Evolutionary conservation across 805 yeast genomes (phyloP).

Genomic region (Barnettozyma pratensis): DNA sequence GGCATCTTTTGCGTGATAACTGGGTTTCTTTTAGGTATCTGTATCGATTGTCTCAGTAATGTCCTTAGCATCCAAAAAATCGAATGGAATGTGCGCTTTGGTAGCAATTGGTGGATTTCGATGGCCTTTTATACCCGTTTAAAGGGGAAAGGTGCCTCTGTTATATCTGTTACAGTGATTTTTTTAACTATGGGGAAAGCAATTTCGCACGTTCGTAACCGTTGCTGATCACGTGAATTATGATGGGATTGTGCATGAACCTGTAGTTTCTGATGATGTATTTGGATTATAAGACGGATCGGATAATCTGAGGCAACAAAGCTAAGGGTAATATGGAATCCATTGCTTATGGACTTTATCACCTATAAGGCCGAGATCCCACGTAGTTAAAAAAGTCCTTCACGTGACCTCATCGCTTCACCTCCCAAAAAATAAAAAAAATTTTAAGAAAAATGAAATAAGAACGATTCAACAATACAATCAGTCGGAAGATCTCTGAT

Average conservation of each 20-base stretch:
- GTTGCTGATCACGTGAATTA: too few species aligned
- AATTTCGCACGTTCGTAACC: too few species aligned
- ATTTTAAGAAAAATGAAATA: not conserved
- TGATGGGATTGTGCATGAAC: too few species aligned
- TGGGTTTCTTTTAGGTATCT: not conserved
- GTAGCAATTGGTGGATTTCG: not conserved
- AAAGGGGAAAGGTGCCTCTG: too few species aligned
- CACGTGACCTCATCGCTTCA: slow-evolving; percentile 7
- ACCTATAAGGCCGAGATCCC: not conserved
- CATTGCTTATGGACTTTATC: not conserved
- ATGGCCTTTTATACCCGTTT: too few species aligned
- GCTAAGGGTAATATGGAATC: not conserved
- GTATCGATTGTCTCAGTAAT: not conserved
- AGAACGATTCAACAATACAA: too few species aligned
- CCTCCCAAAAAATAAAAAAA: not conserved
- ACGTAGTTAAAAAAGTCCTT: not conserved
- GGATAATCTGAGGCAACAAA: too few species aligned
- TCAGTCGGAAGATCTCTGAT: too few species aligned
- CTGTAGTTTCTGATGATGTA: too few species aligned
- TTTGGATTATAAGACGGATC: too few species aligned
- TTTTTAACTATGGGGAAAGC: not conserved
- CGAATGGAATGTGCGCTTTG: not conserved
- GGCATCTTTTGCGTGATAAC: slow-evolving; percentile 15
- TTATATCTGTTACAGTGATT: not conserved
- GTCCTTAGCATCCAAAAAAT: not conserved